Evolutionary conservation across 768 basidiomycete genomes (phyloP).

Genomic region (Dictyophora rubrovolvata): DNA sequence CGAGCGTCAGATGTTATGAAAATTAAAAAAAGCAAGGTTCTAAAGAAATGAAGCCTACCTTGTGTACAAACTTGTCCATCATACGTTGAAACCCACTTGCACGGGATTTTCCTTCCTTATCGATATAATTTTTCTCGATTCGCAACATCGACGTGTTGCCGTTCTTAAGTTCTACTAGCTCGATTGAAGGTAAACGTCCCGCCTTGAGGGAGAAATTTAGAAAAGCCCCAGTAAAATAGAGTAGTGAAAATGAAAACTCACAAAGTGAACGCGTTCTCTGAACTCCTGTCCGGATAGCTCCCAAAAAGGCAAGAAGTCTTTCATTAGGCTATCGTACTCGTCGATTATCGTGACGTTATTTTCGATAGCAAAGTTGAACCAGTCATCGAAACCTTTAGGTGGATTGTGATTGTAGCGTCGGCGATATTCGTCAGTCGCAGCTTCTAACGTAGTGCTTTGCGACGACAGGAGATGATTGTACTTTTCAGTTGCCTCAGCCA

Average conservation of each 20-base stretch:
- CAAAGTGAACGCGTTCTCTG: constrained; percentile 50
- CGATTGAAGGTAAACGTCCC: constrained; percentile 71
- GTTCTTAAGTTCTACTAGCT: constrained; percentile 67
- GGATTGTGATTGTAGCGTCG: constrained; percentile 68
- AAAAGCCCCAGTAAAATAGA: background rate
- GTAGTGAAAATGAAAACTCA: constrained; percentile 19
- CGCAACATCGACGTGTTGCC: constrained; percentile 54
- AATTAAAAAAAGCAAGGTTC: background rate
- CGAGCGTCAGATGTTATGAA: background rate
- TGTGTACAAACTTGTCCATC: constrained; percentile 56
- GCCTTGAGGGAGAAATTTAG: constrained; percentile 32
- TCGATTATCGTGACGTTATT: constrained; percentile 74
- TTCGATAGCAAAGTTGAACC: constrained; percentile 74
- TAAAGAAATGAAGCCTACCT: constrained; percentile 29
- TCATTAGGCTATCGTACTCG: constrained; percentile 75
- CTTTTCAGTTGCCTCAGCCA: constrained; percentile 71
- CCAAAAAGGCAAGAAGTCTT: constrained; percentile 84
- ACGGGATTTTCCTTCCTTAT: constrained; percentile 63
- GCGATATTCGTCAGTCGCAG: constrained; percentile 76
- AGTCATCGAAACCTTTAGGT: constrained; percentile 83
- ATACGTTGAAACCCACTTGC: constrained; percentile 70
- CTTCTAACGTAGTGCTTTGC: constrained; percentile 72
- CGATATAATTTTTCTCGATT: constrained; percentile 43
- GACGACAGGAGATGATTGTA: constrained; percentile 54
- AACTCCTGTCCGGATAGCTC: constrained; percentile 61